Base-by-base conservation (phyloP, 192 early-diverging fungal species). In the Coemansia sp. region DNA sequence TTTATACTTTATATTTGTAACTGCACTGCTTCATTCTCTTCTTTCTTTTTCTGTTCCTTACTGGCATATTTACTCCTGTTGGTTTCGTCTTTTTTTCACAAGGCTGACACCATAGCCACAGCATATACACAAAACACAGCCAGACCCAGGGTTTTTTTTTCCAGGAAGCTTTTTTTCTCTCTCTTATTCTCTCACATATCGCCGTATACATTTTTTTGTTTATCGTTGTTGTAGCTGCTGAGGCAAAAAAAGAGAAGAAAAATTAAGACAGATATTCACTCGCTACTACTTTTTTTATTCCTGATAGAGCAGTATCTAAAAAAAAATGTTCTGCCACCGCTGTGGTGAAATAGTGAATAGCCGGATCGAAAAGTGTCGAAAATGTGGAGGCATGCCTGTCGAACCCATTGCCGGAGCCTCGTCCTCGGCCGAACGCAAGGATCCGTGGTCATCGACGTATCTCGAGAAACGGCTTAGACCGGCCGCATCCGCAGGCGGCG, bases 371-470 rank as follows among this genome's bases (percentile, higher is more conserved):
- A 68, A 60, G 33, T 83, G 81, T 64, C 52, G 18, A 33, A 61
- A 56, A 41, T 83, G 81, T 57, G 81, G 81, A 28, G 81, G 81
- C 2, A 58, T 22, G 33, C 48, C 76, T 0, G 73, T 78, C 15
- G 70, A 69, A 51, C 71, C 81, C 1, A 78, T 73, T 11, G 72
- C 81, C 2, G 75, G 75, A 22, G 73, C 70, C 0, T 41, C 57
- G 0, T 66, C 60, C 33, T 15, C 33, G 2, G 53, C 32, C 11
- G 81, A 71, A 28, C 69, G 73, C 20, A 78, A 75, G 34, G 81
- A 83, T 53, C 81, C 81, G 20, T 83, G 81, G 81, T 66, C 73
- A 9, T 78, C 81, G 3, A 72, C 72, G 5, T 83, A 83, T 56
- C 59, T 83, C 8, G 72, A 83, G 59, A 72, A 73, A 0, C 68